Base-by-base conservation (phyloP, 352 stramenopile genomes). In the Phytophthora hybrid region DNA sequence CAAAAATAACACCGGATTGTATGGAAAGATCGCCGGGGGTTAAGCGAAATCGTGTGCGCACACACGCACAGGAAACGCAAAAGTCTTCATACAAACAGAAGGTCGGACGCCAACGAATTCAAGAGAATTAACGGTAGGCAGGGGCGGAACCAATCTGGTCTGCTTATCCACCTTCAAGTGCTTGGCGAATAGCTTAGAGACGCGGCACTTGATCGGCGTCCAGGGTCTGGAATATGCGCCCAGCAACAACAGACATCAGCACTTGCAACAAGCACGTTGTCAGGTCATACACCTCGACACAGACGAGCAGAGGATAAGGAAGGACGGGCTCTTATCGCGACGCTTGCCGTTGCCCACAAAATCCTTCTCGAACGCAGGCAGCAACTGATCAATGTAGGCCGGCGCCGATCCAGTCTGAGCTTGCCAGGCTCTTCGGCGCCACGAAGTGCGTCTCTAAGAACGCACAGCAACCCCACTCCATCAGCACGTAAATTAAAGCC, bases 171-270 rank as follows among this genome's bases (percentile, higher is more conserved):
- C 81, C 59, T 95, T 98, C 71, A 98, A 88, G 76, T 99, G 95
- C 71, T 98, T 98, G 54, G 85, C 92, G 80, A 99, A 99, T 18
- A 99, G 84, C 77, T 99, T 99, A 5, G 29, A 0, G 29, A 31
- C 29, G 29, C 29, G 4, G 29, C 29, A 31, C 29, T 31, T 31
- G 29, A 31, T 7, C 29, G 29, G 29, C 29, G 29, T 31, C 29
- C 4, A 31, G 29, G 6, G 29, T 31, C 29, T 31, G 29, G 29
- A 31, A 31, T 31, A 31, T 5, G 5, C 29, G 29, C 29, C 4
- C 29, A 31, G 29, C 29, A 31, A 31, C 29, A 31, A 31, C 29
- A 31, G 7, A 31, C 29, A 31, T 31, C 29, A 31, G 29, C 3
- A 31, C 29, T 31, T 31, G 29, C 29, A 31, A 31, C 29, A 31